A percentile compares a stretch with the other conserved stretches of the same genome.
phyloP scores from a whole-genome alignment of 768 basidiomycete genomes.

The Ramaria sp. region DNA sequence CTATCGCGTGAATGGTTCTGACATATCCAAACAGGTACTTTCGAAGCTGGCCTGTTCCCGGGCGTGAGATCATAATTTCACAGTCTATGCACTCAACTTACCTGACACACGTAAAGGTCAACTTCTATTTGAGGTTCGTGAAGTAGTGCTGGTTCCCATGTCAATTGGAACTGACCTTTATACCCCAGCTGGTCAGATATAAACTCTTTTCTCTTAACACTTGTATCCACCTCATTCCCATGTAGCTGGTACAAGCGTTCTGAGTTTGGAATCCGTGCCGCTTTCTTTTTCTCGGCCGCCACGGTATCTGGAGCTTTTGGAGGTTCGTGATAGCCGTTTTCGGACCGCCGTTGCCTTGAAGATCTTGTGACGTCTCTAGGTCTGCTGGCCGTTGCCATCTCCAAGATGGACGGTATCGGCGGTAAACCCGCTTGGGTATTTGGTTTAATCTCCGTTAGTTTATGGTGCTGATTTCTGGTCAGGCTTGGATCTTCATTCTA shows the following conservation, averaged over 20 bases:
- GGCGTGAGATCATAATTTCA: conserved; percentile 40
- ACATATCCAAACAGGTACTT: conserved; percentile 24
- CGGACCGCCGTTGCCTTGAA: conserved; percentile 15
- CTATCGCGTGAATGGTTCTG: conserved; percentile 13
- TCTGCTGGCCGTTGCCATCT: conserved; percentile 56
- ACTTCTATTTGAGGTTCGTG: conserved; percentile 9
- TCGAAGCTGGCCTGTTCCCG: conserved; percentile 56
- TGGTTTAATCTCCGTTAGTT: not conserved
- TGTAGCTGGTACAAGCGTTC: conserved; percentile 57
- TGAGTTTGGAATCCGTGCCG: conserved; percentile 55
- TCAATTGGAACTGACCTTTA: not conserved
- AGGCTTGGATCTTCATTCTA: conserved; percentile 65
- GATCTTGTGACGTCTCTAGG: conserved; percentile 23
- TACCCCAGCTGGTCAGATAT: conserved; percentile 1
- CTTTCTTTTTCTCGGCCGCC: conserved; percentile 68
- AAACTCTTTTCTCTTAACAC: not conserved
- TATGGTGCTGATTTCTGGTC: not conserved
- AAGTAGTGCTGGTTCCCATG: not conserved
- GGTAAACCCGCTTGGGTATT: conserved; percentile 41
- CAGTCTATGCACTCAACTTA: not conserved
- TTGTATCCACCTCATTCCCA: not conserved
- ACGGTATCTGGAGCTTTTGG: conserved; percentile 72
- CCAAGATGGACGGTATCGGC: conserved; percentile 60
- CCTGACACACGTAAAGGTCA: not conserved
- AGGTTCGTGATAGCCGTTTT: not conserved